Base-by-base conservation (phyloP, 192 early-diverging fungal species). In the Rhizophagus sp. region DNA sequence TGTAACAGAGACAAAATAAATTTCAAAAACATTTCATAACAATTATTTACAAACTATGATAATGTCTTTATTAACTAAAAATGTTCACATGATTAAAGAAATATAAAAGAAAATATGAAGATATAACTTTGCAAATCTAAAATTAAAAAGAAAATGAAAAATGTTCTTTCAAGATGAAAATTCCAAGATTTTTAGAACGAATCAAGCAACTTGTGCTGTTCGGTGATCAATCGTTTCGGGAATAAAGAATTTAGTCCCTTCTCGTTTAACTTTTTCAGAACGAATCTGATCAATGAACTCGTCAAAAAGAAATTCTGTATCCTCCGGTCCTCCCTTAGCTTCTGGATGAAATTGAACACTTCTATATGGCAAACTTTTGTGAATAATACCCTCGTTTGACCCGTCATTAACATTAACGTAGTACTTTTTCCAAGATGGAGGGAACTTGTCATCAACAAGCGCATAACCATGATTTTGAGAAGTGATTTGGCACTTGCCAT, bases 321-420 rank as follows among this genome's bases (percentile, higher is more conserved):
- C 97, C 70, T 91, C 88, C 8, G 97, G 97, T 24, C 97, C 97
- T 75, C 95, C 96, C 87, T 93, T 95, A 33, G 97, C 95, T 84
- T 98, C 97, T 13, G 97, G 97, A 80, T 98, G 97, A 91, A 97
- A 98, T 88, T 98, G 97, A 8, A 97, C 97, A 57, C 92, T 94
- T 63, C 87, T 84, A 79, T 93, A 94, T 22, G 96, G 96, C 76
- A 88, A 86, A 62, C 82, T 76, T 50, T 82, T 75, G 83, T 97
- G 96, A 41, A 91, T 88, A 68, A 98, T 94, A 76, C 97, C 97
- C 84, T 98, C 97, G 85, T 98, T 98, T 57, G 95, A 94, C 0
- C 95, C 95, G 83, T 98, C 97, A 74, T 98, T 98, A 83, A 95
- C 97, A 79, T 98, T 98, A 65, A 95, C 91, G 81, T 94, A 98